These are phyloP conservation scores for Proliferodiscus dingleyae DNA, from an alignment of 2,329 filamentous ascomycete species.

Conservation along the genomic window DNA sequence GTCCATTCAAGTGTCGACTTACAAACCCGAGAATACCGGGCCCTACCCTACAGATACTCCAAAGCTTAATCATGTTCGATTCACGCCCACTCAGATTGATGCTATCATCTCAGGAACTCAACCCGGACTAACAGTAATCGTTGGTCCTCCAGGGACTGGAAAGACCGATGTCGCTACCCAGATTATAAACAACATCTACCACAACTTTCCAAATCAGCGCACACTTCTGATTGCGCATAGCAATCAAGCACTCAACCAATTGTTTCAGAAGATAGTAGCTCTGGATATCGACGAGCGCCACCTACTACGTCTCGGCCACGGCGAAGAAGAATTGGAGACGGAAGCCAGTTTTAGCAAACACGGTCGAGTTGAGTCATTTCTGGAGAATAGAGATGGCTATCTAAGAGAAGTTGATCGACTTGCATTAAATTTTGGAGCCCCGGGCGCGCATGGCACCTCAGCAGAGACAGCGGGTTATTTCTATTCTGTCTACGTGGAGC, in stretches of 20 bases:
- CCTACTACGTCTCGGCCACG: slow-evolving; percentile 85
- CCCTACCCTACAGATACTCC: slow-evolving; percentile 84
- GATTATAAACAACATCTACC: slow-evolving; percentile 98
- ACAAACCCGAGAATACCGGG: slow-evolving; percentile 81
- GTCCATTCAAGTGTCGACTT: slow-evolving; percentile 78
- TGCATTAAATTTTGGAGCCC: slow-evolving; percentile 76
- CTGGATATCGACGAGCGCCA: slow-evolving; percentile 95
- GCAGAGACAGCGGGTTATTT: slow-evolving; percentile 98
- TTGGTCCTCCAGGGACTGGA: slow-evolving; percentile 92
- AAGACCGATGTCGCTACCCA: slow-evolving; percentile 99
- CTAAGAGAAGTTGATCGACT: slow-evolving; percentile 81
- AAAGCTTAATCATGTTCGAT: slow-evolving; percentile 77
- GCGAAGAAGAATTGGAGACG: slow-evolving; percentile 87
- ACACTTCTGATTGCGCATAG: slow-evolving; percentile 93
- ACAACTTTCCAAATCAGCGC: slow-evolving; percentile 90
- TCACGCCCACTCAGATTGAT: slow-evolving; percentile 86
- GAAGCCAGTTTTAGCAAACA: slow-evolving; percentile 89
- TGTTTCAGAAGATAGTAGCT: slow-evolving; percentile 97
- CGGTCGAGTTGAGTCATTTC: slow-evolving; percentile 89
- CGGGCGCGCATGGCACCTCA: slow-evolving; percentile 91
- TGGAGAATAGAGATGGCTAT: slow-evolving; percentile 77
- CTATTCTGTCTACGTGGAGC: slow-evolving; percentile 83
- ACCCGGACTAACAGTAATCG: slow-evolving; percentile 86
- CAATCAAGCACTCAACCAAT: slow-evolving; percentile 94
- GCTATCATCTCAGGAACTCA: slow-evolving; percentile 92